phyloP scores from a whole-genome alignment of 164 flowering plant genomes.

The Chloranthus sessilifolius region DNA sequence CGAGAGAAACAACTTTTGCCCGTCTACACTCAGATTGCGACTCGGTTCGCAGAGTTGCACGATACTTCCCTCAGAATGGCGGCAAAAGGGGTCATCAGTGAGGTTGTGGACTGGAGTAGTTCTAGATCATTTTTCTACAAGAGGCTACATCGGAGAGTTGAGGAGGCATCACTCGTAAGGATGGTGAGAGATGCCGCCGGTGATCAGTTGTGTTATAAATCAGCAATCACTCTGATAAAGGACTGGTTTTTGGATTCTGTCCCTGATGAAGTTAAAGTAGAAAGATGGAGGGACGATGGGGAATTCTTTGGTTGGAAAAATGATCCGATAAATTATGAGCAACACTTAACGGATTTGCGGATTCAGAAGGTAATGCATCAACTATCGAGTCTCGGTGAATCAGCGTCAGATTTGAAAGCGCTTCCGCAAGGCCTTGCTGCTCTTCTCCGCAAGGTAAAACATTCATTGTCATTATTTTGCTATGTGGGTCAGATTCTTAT shows the following conservation, averaged over 20 bases:
- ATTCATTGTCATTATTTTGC: neutral
- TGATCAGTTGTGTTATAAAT: constrained; percentile 49
- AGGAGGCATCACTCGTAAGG: constrained; percentile 61
- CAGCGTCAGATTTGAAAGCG: constrained; percentile 68
- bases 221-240: constrained; percentile 60
- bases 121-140: constrained; percentile 80
- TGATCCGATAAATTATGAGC: constrained; percentile 59
- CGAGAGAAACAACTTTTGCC: constrained; percentile 92
- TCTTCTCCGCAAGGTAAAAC: constrained; percentile 72
- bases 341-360: constrained; percentile 60
- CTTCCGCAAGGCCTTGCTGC: constrained; percentile 82
- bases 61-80: constrained; percentile 98
- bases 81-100: constrained; percentile 79
- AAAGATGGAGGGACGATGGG: constrained; percentile 71
- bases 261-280: constrained; percentile 28
- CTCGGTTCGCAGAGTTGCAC: constrained; percentile 90
- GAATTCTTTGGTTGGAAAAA: constrained; percentile 81
- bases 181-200: constrained; percentile 74
- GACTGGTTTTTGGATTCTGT: constrained; percentile 64
- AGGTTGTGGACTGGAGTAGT: constrained; percentile 71
- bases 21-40: constrained; percentile 90
- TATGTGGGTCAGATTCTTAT: neutral
- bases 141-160: constrained; percentile 68
- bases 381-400: constrained; percentile 56
- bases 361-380: constrained; percentile 68